A percentile compares a stretch with the other conserved stretches of the same genome.
phyloP scores from a whole-genome alignment of 192 early-diverging fungal genomes.

The Backusella mclennaniae region DNA sequence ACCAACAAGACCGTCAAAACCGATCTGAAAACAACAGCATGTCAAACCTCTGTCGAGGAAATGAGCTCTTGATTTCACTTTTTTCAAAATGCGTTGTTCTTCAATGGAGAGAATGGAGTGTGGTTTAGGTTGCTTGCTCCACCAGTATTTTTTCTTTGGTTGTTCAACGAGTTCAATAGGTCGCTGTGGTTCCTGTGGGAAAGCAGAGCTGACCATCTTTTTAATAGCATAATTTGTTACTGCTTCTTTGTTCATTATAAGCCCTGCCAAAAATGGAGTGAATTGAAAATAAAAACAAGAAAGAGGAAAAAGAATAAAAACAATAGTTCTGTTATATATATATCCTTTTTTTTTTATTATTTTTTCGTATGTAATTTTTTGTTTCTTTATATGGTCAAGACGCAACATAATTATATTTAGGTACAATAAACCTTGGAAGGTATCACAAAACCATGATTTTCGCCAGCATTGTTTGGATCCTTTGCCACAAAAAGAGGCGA shows the following conservation, averaged over 20 bases:
- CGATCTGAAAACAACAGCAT: conserved; percentile 34
- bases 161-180: background rate
- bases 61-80: conserved; percentile 42
- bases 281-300: no score
- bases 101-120: conserved; percentile 3
- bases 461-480: conserved; percentile 17
- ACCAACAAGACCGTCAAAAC: conserved; percentile 45
- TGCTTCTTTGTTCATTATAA: conserved; percentile 12
- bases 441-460: conserved; percentile 24
- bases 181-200: background rate
- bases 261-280: no score
- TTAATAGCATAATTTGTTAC: conserved; percentile 10
- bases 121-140: background rate
- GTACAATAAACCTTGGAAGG: conserved; percentile 30
- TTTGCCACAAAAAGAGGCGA: conserved; percentile 27
- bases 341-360: no score
- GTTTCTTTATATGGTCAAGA: background rate
- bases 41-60: conserved; percentile 39
- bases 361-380: background rate
- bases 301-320: no score
- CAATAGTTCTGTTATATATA: no score
- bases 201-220: background rate
- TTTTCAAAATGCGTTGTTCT: conserved; percentile 27
- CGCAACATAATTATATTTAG: conserved; percentile 7
- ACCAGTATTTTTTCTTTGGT: conserved; percentile 15